Evolutionary conservation across 495 filamentous ascomycete species (phyloP).

Genomic region (Aspergillus nanangensis): DNA sequence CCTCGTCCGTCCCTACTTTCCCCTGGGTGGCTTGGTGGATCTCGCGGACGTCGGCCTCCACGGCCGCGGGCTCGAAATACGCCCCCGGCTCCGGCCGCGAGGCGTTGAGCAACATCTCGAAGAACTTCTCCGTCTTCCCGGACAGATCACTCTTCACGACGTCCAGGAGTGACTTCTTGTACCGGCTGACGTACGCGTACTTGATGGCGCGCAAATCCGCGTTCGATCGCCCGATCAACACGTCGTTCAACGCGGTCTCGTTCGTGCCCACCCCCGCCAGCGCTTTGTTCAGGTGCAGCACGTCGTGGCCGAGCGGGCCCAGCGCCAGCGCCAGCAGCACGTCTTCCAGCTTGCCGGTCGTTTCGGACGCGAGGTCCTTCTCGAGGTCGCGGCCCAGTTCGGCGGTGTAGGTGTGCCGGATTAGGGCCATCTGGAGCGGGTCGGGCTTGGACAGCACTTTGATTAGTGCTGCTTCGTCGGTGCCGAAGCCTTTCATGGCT

Average conservation of each 20-base stretch:
- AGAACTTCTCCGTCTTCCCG: conserved; percentile 73
- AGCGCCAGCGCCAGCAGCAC: conserved; percentile 59
- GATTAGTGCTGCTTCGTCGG: conserved; percentile 68
- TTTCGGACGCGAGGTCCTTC: conserved; percentile 64
- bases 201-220: conserved; percentile 77
- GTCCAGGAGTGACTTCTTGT: conserved; percentile 52
- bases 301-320: conserved; percentile 67
- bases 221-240: conserved; percentile 71
- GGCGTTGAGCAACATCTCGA: conserved; percentile 67
- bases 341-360: conserved; percentile 59
- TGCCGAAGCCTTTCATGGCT: conserved; percentile 83
- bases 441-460: conserved; percentile 56
- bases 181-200: conserved; percentile 57
- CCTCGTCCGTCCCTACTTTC: conserved; percentile 60
- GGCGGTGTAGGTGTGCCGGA: conserved; percentile 56
- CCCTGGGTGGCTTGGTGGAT: conserved; percentile 62
- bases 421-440: conserved; percentile 58
- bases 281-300: conserved; percentile 55
- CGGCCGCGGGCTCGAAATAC: conserved; percentile 58
- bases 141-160: conserved; percentile 62
- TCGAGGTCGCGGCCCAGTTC: conserved; percentile 56
- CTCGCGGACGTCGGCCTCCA: conserved; percentile 66
- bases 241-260: conserved; percentile 73
- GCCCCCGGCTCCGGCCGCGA: conserved; percentile 62
- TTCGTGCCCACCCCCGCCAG: conserved; percentile 71